Percentiles rank a stretch among this genome's conserved stretches.
Evolutionary conservation across 2,329 filamentous ascomycete genomes (phyloP).

Genomic region (Zymoseptoria brevis): DNA sequence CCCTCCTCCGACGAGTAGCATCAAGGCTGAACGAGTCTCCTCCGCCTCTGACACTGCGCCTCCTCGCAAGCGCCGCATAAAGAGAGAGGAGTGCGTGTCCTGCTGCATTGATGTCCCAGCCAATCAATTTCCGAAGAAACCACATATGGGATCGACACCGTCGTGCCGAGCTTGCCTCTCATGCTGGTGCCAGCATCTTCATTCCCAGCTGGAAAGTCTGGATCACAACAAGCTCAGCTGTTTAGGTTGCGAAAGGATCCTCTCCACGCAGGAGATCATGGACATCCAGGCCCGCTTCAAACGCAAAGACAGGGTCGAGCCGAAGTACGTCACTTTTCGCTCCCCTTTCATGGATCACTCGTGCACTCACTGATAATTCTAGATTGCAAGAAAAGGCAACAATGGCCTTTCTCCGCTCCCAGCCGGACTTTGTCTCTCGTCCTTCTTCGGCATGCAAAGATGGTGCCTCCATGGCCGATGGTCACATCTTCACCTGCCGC

Average conservation of each 20-base stretch:
- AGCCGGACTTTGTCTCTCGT: conserved; percentile 4
- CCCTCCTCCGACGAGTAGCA: no score
- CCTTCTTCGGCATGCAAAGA: conserved; percentile 1
- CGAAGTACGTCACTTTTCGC: not conserved
- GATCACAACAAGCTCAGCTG: conserved; percentile 5
- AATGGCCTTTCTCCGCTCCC: not conserved
- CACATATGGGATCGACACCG: not conserved
- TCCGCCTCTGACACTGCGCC: no score
- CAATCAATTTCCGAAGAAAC: not conserved
- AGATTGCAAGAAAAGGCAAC: conserved; percentile 6
- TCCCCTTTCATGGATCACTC: not conserved
- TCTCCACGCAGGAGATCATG: not conserved
- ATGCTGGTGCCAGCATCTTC: conserved; percentile 2
- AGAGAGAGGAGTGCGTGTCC: not conserved
- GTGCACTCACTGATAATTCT: not conserved
- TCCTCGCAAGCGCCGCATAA: not conserved
- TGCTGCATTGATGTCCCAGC: conserved; percentile 1
- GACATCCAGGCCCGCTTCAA: not conserved
- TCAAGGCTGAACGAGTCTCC: no score
- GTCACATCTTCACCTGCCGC: conserved; percentile 9
- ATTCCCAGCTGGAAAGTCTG: not conserved
- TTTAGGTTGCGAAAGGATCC: not conserved
- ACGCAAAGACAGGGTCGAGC: not conserved
- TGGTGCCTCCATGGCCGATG: conserved; percentile 3
- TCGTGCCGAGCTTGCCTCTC: not conserved